Percentiles rank a stretch among this genome's conserved stretches.
These are phyloP conservation scores for Ophiosphaerella korrae DNA, from an alignment of 2,329 filamentous ascomycete species.

Conservation along the genomic window DNA sequence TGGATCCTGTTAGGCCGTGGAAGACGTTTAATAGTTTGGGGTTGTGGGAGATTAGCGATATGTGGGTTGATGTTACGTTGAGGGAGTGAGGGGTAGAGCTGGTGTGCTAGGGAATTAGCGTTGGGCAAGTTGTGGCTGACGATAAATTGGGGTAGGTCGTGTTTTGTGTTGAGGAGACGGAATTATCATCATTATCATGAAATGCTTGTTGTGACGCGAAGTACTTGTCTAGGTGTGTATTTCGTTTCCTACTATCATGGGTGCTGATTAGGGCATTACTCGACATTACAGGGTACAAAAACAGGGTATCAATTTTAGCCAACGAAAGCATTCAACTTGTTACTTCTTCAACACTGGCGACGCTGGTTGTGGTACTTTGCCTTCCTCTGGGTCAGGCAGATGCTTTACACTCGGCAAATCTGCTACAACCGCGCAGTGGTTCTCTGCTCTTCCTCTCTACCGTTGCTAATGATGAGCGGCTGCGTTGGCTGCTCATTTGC, in stretches of 20 bases:
- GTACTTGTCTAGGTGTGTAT: too few relatives aligned
- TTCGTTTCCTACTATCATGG: too few relatives aligned
- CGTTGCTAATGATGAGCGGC: conserved; percentile 38
- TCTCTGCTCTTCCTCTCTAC: conserved; percentile 26
- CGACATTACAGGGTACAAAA: conserved; percentile 16
- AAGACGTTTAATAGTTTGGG: conserved; percentile 34
- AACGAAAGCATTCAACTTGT: neutral
- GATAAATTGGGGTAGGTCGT: too few relatives aligned
- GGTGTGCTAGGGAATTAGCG: neutral
- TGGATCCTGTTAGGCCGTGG: conserved; percentile 38
- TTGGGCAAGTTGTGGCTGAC: neutral
- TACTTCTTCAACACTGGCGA: conserved; percentile 17
- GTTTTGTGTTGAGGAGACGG: too few relatives aligned
- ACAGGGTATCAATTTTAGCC: conserved; percentile 25
- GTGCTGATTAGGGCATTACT: conserved; percentile 8
- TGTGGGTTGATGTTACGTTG: conserved; percentile 39
- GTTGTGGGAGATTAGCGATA: conserved; percentile 37
- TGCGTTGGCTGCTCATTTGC: conserved; percentile 15
- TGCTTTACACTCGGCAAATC: conserved; percentile 46
- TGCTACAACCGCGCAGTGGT: conserved; percentile 28
- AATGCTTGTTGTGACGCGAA: too few relatives aligned
- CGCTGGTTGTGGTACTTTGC: conserved; percentile 18
- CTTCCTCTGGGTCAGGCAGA: conserved; percentile 39
- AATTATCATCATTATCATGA: too few relatives aligned
- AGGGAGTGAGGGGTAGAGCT: conserved; percentile 9